Conservation (phyloP, 2,329 filamentous ascomycete species). For the Cadophora gregata region DNA sequence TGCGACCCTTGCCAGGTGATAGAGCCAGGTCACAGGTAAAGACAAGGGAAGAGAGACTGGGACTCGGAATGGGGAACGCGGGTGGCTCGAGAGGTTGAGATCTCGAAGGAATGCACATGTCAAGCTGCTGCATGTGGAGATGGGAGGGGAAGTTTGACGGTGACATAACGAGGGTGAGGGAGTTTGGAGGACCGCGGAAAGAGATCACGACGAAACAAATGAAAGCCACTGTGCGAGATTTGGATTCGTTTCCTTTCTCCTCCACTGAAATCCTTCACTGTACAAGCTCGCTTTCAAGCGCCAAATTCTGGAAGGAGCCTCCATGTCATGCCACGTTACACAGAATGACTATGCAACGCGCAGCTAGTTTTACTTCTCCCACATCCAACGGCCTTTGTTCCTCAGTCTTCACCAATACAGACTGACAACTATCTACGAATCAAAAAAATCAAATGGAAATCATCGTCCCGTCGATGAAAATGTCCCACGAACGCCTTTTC, state of each 20-base stretch:
- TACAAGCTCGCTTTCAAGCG: slow-evolving; percentile 5
- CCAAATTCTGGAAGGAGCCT: not conserved
- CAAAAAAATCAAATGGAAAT: slow-evolving; percentile 4
- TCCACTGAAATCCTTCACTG: slow-evolving; percentile 3
- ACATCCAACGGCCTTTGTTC: not conserved
- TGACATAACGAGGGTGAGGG: not conserved
- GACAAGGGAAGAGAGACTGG: slow-evolving; percentile 47
- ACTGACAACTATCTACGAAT: slow-evolving; percentile 15
- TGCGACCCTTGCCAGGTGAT: slow-evolving; percentile 30
- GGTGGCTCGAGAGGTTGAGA: slow-evolving; percentile 31
- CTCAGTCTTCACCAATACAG: slow-evolving; percentile 1
- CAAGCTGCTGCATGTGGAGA: not conserved
- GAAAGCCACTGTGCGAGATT: not conserved
- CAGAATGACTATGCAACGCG: not conserved
- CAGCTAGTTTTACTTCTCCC: not conserved
- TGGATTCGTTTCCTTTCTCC: not conserved
- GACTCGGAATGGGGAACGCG: slow-evolving; percentile 37
- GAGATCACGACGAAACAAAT: not conserved
- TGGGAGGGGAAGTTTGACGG: not conserved
- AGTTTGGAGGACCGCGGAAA: not conserved
- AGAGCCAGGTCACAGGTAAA: slow-evolving; percentile 38
- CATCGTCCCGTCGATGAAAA: slow-evolving; percentile 11
- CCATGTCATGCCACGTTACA: not conserved
- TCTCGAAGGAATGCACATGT: not conserved
- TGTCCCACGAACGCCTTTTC: slow-evolving; percentile 34